Evolutionary conservation across 768 basidiomycete genomes (phyloP).

Genomic region (Phanerochaete sordida): DNA sequence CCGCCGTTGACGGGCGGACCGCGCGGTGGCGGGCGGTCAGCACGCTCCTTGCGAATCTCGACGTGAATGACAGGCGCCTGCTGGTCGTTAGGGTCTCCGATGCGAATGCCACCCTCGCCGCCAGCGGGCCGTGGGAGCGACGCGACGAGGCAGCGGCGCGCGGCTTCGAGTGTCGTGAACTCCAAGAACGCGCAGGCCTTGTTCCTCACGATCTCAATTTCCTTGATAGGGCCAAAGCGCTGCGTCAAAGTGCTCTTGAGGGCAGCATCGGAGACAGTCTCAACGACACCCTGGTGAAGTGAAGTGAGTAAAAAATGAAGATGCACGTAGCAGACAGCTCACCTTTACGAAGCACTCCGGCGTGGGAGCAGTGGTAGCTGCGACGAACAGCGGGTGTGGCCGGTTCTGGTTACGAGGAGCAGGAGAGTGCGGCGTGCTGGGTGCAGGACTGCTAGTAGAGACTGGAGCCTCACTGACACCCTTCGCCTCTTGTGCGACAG

Average conservation of each 20-base stretch:
- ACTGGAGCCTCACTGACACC: constrained; percentile 67
- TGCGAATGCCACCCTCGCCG: constrained; percentile 85
- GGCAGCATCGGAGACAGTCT: constrained; percentile 50
- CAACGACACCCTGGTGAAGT: constrained; percentile 60
- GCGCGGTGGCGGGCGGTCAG: constrained; percentile 69
- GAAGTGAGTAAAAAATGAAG: constrained; percentile 3
- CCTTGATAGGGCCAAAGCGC: constrained; percentile 81
- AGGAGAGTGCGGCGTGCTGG: constrained; percentile 36
- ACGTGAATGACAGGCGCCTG: constrained; percentile 62
- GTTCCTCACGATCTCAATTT: constrained; percentile 80
- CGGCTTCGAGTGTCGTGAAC: constrained; percentile 72
- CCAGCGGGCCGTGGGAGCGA: constrained; percentile 65
- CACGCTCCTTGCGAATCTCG: constrained; percentile 89
- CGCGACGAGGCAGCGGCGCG: constrained; percentile 80
- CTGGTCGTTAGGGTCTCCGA: constrained; percentile 55
- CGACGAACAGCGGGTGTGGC: constrained; percentile 44
- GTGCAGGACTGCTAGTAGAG: constrained; percentile 34
- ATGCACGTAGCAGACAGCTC: constrained; percentile 15
- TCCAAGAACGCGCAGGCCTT: constrained; percentile 97
- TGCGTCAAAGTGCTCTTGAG: constrained; percentile 48
- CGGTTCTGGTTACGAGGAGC: constrained; percentile 36
- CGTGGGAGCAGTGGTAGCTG: constrained; percentile 62
- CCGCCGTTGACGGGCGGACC: constrained; percentile 47
- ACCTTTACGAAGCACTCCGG: constrained; percentile 94
- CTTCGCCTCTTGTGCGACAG: constrained; percentile 73